Conservation (phyloP, 495 filamentous ascomycete genomes). For the Xylaria telfairii region DNA sequence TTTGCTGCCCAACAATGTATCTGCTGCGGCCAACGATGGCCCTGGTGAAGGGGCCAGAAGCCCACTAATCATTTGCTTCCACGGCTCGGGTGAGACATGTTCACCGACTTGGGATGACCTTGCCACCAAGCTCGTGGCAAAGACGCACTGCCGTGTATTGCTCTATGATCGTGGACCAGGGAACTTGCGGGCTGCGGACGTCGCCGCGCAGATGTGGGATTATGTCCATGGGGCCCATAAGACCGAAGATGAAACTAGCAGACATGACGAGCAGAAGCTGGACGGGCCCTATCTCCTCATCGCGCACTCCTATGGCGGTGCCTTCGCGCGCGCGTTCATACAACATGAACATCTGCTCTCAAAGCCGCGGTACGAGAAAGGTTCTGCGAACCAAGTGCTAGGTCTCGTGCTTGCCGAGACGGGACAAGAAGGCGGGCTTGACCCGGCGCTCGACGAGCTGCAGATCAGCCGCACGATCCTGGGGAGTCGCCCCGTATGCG, state of each 20-base stretch:
- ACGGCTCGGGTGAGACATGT: slow-evolving; percentile 53
- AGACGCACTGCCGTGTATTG: slow-evolving; percentile 40
- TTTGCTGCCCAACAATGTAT: background rate
- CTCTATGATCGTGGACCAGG: slow-evolving; percentile 48
- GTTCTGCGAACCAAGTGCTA: slow-evolving; percentile 9
- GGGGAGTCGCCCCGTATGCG: slow-evolving; percentile 40
- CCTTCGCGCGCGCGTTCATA: slow-evolving; percentile 55
- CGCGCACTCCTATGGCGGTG: slow-evolving; percentile 60
- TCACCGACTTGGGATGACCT: slow-evolving; percentile 51
- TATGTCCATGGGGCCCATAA: slow-evolving; percentile 9
- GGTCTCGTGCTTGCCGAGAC: slow-evolving; percentile 42
- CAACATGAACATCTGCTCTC: background rate
- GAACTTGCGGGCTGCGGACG: slow-evolving; percentile 28
- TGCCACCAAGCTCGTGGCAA: slow-evolving; percentile 35
- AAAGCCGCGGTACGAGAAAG: background rate
- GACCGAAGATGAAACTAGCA: slow-evolving; percentile 37
- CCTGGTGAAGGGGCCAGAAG: background rate
- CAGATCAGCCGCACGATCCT: slow-evolving; percentile 47
- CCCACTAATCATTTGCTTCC: slow-evolving; percentile 51
- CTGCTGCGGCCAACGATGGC: background rate
- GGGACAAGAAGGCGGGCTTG: slow-evolving; percentile 50
- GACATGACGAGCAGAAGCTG: slow-evolving; percentile 42
- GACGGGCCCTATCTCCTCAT: slow-evolving; percentile 50
- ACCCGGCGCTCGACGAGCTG: slow-evolving; percentile 45
- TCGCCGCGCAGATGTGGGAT: slow-evolving; percentile 26